Conservation (phyloP, 352 stramenopile species). For the Thraustochytrium striatum region DNA sequence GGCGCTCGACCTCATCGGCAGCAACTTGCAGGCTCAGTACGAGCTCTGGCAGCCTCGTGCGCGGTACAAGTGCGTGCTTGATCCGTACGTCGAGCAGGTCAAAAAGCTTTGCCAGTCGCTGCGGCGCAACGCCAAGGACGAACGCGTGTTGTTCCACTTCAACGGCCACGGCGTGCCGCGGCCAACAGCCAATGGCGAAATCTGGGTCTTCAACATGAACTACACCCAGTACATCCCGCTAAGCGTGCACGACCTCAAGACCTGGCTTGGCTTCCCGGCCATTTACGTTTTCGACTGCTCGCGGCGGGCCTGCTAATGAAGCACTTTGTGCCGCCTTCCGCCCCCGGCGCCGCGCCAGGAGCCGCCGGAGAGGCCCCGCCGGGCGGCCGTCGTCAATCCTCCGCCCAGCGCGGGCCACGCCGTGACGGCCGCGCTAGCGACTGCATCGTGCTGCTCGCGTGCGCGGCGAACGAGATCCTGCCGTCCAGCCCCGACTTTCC, state of each 20-base stretch:
- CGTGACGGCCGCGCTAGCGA: constrained; percentile 60
- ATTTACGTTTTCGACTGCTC: constrained; percentile 98
- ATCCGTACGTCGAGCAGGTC: constrained; percentile 94
- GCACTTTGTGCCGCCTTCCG: constrained; percentile 68
- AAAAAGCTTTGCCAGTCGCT: constrained; percentile 85
- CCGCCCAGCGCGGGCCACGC: background rate
- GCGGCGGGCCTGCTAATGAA: constrained; percentile 88
- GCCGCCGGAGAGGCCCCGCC: background rate
- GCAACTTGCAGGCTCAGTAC: constrained; percentile 82
- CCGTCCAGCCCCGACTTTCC: constrained; percentile 93
- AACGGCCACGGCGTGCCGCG: constrained; percentile 97
- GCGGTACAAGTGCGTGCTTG: constrained; percentile 85
- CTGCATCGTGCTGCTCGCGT: constrained; percentile 93
- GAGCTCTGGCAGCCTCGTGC: constrained; percentile 87
- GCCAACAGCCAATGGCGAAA: constrained; percentile 92
- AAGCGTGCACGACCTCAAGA: constrained; percentile 88
- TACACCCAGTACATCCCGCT: constrained; percentile 99
- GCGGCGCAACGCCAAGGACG: constrained; percentile 74
- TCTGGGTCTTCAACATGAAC: constrained; percentile 99
- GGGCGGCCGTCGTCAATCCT: background rate
- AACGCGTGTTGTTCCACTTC: constrained; percentile 95
- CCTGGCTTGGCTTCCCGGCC: constrained; percentile 83
- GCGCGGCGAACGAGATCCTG: constrained; percentile 85
- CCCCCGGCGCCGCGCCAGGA: background rate
- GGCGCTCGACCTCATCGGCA: constrained; percentile 88